Base-by-base conservation (phyloP, 225 moss, liverwort and hornwort genomes). In the Bryum argenteum region DNA sequence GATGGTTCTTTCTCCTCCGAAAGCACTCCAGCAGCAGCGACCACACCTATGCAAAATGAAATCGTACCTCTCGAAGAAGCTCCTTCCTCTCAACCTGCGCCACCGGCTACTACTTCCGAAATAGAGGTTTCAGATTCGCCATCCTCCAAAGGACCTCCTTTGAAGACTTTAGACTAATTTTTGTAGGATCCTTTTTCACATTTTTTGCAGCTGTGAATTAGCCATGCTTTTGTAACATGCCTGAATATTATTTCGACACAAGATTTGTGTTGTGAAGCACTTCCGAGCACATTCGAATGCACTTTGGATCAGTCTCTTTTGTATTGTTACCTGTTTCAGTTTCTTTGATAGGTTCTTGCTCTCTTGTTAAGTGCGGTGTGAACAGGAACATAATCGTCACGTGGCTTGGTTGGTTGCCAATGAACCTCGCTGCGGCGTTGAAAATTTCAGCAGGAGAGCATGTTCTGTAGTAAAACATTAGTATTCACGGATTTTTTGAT, bases 371-470 rank as follows among this genome's bases (percentile, higher is more conserved):
- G 45, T 45, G 75, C 60, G 21, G 60, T 80, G 75, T 80, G 71
- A 80, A 75, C 71, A 66, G 12, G 54, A 54, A 69, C 22, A 1
- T 62, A 54, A 44, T 53, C 44, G 62, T 43, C 43, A 76, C 69
- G 54, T 76, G 76, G 12, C 40, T 19, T 54, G 39, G 70, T 80
- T 66, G 71, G 80, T 80, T 80, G 71, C 75, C 60, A 75, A 45
- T 66, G 54, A 71, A 54, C 54, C 65, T 80, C 54, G 38, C 54
- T 60, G 11, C 16, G 37, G 65, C 74, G 33, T 44, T 79, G 60
- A 33, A 12, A 75, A 66, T 9, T 65, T 66, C 71, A 60, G 71
- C 39, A 45, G 24, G 52, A 70, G 65, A 60, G 66, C 15, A 6
- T 22, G n/a, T 22, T 54, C 40, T 52, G 51, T 21, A 38, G 15